phyloP scores from a whole-genome alignment of 2,329 filamentous ascomycete genomes.

The Colletotrichum sp. region DNA sequence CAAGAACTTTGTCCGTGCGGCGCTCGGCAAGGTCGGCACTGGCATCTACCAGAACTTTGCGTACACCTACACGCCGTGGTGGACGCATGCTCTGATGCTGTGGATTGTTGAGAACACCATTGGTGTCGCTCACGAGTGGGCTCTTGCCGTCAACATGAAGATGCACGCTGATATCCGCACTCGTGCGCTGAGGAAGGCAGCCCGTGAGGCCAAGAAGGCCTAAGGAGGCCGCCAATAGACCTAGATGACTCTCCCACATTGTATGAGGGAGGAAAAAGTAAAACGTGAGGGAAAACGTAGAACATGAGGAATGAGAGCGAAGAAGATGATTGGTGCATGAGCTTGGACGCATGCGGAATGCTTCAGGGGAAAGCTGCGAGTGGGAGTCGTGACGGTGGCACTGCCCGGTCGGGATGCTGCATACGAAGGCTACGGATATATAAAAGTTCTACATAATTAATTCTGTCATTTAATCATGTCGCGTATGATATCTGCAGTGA shows the following conservation, averaged over 20 bases:
- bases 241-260: not conserved
- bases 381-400: not conserved
- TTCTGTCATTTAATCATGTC: not conserved
- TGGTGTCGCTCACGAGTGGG: constrained; percentile 53
- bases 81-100: constrained; percentile 88
- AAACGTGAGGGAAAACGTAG: rapidly evolving
- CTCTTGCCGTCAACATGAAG: constrained; percentile 56
- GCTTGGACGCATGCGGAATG: not conserved
- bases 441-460: not conserved
- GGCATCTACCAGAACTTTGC: constrained; percentile 80
- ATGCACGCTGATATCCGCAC: constrained; percentile 87
- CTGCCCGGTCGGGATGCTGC: rapidly evolving
- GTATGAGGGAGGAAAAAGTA: not conserved
- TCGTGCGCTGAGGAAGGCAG: constrained; percentile 83
- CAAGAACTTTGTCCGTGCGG: constrained; percentile 79
- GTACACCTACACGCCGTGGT: constrained; percentile 90
- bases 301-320: not conserved
- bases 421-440: not conserved
- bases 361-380: not conserved
- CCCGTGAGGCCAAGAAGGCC: constrained; percentile 77
- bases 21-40: constrained; percentile 81
- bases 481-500: not conserved
- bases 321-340: not conserved
- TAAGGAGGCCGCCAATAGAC: not conserved
- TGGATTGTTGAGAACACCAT: constrained; percentile 74